These are phyloP conservation scores for Trypanosoma congolense DNA, from an alignment of 208 protist genomes.

Conservation along the genomic window DNA sequence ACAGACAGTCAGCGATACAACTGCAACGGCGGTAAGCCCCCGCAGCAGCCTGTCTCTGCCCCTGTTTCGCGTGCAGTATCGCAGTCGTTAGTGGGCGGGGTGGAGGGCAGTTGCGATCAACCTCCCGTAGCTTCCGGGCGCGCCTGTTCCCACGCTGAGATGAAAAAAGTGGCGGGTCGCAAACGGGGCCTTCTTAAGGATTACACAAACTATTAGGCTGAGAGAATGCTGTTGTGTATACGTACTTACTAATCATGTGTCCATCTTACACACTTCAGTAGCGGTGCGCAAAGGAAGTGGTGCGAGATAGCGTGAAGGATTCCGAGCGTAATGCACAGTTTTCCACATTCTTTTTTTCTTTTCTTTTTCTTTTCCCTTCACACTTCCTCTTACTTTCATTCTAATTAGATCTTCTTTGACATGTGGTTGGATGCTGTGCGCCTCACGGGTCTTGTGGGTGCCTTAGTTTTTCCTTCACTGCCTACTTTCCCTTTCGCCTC, in stretches of 20 bases:
- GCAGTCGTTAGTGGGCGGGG: slow-evolving; percentile 34
- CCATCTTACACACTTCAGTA: no score
- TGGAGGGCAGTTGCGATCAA: slow-evolving; percentile 9
- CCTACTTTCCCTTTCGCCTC: no score
- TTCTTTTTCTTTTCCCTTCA: slow-evolving; percentile 6
- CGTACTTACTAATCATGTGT: no score
- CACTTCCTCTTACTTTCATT: slow-evolving; percentile 4
- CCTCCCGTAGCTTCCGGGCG: slow-evolving; percentile 35
- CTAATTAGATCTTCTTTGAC: no score
- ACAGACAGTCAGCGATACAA: not conserved
- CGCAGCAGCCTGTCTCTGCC: slow-evolving; percentile 22
- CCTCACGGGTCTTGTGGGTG: no score
- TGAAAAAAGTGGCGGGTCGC: slow-evolving; percentile 32
- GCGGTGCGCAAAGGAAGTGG: no score
- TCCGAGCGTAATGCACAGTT: not conserved
- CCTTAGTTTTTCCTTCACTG: no score
- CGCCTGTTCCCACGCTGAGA: slow-evolving; percentile 49
- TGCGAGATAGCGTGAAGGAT: no score
- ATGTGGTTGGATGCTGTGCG: no score
- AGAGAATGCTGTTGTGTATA: not conserved
- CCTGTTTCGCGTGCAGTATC: slow-evolving; percentile 53
- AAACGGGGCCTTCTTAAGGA: slow-evolving; percentile 69
- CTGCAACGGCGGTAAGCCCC: slow-evolving; percentile 4
- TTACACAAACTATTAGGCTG: slow-evolving; percentile 49
- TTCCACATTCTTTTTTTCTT: not conserved